phyloP scores from a whole-genome alignment of 169 alveolate genomes.

The Miamiensis avidus region DNA sequence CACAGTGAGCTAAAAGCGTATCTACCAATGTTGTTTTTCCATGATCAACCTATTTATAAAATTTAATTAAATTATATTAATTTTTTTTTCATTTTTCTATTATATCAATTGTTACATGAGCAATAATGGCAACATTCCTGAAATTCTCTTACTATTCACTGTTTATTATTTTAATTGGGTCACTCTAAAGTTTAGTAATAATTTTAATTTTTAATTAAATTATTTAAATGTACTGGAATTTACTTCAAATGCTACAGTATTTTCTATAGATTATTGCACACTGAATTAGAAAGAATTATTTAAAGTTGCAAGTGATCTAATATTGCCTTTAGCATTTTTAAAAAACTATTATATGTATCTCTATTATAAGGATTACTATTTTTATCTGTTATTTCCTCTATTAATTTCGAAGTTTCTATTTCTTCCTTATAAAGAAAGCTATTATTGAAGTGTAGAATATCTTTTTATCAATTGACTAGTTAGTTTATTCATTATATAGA shows the following conservation, averaged over 20 bases:
- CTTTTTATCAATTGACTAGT: too few species aligned
- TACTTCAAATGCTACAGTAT: neutral
- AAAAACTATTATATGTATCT: too few species aligned
- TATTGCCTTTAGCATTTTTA: neutral
- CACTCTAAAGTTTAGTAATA: neutral
- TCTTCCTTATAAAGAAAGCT: too few species aligned
- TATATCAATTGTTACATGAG: slow-evolving; percentile 36
- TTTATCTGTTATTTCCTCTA: too few species aligned
- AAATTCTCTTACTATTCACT: neutral
- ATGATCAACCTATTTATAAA: slow-evolving; percentile 31
- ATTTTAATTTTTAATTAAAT: too few species aligned
- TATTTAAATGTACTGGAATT: too few species aligned
- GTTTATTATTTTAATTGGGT: neutral
- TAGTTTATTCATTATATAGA: too few species aligned
- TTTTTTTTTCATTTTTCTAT: slow-evolving; percentile 58
- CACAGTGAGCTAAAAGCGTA: slow-evolving; percentile 64
- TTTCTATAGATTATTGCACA: too few species aligned
- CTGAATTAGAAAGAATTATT: too few species aligned
- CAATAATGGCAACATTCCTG: slow-evolving; percentile 64
- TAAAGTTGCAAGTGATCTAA: neutral
- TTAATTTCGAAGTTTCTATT: too few species aligned
- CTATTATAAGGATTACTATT: too few species aligned
- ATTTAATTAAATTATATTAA: neutral
- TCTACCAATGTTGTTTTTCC: slow-evolving; percentile 77
- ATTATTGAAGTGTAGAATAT: too few species aligned